Evolutionary conservation across 2,329 filamentous ascomycete species (phyloP), one percentile per base, ranked within the genome.

Genomic region (Alternaria alternata): DNA sequence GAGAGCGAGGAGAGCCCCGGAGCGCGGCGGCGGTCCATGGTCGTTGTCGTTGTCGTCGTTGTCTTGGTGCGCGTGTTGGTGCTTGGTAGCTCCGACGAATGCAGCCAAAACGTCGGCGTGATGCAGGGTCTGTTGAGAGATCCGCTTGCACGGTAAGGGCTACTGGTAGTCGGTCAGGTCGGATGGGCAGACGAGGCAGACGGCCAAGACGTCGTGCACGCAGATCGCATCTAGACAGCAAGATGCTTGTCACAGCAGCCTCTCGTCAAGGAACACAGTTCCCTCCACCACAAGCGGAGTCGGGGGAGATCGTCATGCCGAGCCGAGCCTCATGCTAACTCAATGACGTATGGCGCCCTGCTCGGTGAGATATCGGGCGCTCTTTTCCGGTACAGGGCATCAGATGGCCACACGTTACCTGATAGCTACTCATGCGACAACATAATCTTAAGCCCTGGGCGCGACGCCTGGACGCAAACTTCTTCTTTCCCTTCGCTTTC

Each of bases 1-100:
- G 89, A 91, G 55, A 77, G 70, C 20, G 94, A 94, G 32, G 91
- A 93, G 59, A 98, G 89, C 73, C 94, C 94, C 62, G 97, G 93
- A 65, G 93, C 93, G 81, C 92, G 92, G 71, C 91, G 89, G 59
- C 77, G 80, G 60, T 81, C 75, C 81, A 83, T 83, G 30, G 53
- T 62, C 62, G 51, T 32, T 34, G 24, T 11, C 12, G 14, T 26
- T 24, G 30, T n/a, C 5, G 51, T 12, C 7, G 11, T 43, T n/a
- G 24, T 44, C 24, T 5, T 22, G 9, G 18, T 22, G 39, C 18
- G 0, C 6, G 20, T 47, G 42, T 12, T 20, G 30, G 46, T 34
- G 46, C 6, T 49, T 24, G 24, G 41, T 43, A 18, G 34, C 41
- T 54, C 52, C 28, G 52, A 26, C 30, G 41, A 26, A 28, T 47